These are phyloP conservation scores for Dendrostoma leiphaemia DNA, from an alignment of 2,329 filamentous ascomycete species.

Conservation along the genomic window DNA sequence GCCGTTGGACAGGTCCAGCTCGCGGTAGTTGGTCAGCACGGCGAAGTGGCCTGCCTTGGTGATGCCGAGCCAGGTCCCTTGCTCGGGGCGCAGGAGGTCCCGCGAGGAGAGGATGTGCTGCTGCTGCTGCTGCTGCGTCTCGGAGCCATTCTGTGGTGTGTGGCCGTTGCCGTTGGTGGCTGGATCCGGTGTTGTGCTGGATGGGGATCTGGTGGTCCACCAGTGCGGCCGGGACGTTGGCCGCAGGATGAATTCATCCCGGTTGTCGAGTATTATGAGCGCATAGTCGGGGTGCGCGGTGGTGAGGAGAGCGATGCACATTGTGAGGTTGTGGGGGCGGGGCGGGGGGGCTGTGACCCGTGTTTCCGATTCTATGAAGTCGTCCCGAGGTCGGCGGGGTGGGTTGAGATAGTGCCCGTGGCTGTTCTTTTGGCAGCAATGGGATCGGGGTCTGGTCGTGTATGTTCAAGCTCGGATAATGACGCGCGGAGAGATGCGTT, in stretches of 20 bases:
- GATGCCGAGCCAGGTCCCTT: conserved; percentile 66
- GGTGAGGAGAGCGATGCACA: conserved; percentile 78
- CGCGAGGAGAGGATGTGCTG: conserved; percentile 54
- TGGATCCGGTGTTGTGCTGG: too few species aligned
- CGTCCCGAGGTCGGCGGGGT: neutral
- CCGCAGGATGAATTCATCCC: conserved; percentile 69
- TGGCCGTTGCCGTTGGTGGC: conserved; percentile 12
- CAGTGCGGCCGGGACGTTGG: conserved; percentile 64
- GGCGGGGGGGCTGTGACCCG: too few species aligned
- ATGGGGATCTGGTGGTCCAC: conserved; percentile 55
- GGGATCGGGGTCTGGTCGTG: too few species aligned
- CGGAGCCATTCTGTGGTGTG: conserved; percentile 5
- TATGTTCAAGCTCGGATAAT: too few species aligned
- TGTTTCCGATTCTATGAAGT: neutral
- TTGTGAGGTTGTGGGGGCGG: conserved; percentile 34
- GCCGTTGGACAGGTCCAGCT: conserved; percentile 47
- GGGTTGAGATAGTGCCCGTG: neutral
- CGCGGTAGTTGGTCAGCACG: conserved; percentile 66
- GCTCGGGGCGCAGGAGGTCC: conserved; percentile 60
- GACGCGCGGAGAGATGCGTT: too few species aligned
- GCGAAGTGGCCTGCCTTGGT: conserved; percentile 59
- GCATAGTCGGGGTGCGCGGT: conserved; percentile 74
- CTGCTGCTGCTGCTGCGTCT: conserved; percentile 7
- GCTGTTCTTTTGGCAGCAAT: too few species aligned
- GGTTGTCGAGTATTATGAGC: conserved; percentile 74